Conservation (phyloP, 176 grass and related monocot species). For the Oryza punctata region DNA sequence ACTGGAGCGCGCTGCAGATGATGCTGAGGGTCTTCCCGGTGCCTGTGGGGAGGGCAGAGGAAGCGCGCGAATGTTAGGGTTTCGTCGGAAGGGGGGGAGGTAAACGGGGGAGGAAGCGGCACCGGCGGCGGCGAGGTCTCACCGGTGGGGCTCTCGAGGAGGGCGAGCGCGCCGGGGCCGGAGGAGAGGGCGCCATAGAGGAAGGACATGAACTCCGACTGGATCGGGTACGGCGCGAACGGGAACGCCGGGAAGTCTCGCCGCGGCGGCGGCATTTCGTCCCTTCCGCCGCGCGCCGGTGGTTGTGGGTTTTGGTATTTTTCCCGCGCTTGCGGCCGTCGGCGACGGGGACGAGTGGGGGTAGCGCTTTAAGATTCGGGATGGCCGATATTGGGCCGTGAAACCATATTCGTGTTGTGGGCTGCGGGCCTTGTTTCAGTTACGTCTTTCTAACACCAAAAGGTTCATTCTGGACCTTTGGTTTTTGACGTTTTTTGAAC, state of each 20-base stretch:
- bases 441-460: too few species aligned
- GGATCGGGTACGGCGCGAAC: slow-evolving; percentile 79
- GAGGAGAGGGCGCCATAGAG: slow-evolving; percentile 75
- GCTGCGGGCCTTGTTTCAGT: not conserved
- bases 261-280: slow-evolving; percentile 44
- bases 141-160: slow-evolving; percentile 97
- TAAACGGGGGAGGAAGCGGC: not conserved
- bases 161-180: slow-evolving; percentile 62
- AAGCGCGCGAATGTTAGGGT: not conserved
- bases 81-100: not conserved
- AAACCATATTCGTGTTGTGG: not conserved
- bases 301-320: not conserved
- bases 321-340: slow-evolving; percentile 22
- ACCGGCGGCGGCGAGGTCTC: not conserved
- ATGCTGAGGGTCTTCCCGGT: slow-evolving; percentile 97
- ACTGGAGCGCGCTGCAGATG: slow-evolving; percentile 89
- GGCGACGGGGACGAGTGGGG: not conserved
- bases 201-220: slow-evolving; percentile 85
- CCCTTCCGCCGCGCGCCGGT: not conserved
- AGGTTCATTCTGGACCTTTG: too few species aligned
- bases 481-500: too few species aligned
- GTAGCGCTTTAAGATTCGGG: not conserved
- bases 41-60: slow-evolving; percentile 43
- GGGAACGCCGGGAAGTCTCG: slow-evolving; percentile 87
- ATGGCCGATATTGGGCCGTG: not conserved